Evolutionary conservation across 306 rosid genomes (phyloP), one percentile per base, ranked within the genome.

Genomic region (Morella rubra): DNA sequence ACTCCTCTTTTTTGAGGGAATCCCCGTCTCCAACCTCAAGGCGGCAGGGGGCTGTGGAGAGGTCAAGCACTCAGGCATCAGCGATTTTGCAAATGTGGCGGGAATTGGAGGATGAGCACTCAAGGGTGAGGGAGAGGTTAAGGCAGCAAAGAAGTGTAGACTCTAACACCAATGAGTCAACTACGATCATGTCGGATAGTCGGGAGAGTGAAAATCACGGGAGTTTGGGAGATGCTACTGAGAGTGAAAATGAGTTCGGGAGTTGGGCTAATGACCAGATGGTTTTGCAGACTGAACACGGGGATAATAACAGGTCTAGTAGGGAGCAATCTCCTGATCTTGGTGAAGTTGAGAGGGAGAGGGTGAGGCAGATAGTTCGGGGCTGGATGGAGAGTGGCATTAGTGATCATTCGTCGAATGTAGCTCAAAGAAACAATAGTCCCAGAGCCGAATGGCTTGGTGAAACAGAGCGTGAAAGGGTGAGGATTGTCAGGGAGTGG

Each of bases 351-450:
- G 99, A 96, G 90, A 89, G 99, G 96, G 99, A 96, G 90, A 87
- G 99, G 77, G 99, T 96, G 83, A 86, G 98, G 77, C 99, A 91
- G 74, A 91, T 96, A 75, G 99, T 90, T 79, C 85, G 97, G 73
- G 99, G 99, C 83, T 96, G 98, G 99, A 96, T 96, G 99, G 99
- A 93, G 79, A 93, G 94, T 83, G 99, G 98, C 59, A 87, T 96
- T 56, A 84, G 87, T 81, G 97, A 96, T 76, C 97, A 65, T 85
- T 81, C 98, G 46, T 82, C 97, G 47, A 89, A 85, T 82, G 90
- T 90, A 74, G 83, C 84, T 79, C 96, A 85, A 77, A 88, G 96
- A 85, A 89, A 76, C 85, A 87, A 80, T 79, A 88, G 82, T 76
- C 93, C 76, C 65, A 84, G 99, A 76, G 91, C 93, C 64, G 99